phyloP scores from a whole-genome alignment of 2,329 filamentous ascomycete genomes.

The Xylariaceae sp. region DNA sequence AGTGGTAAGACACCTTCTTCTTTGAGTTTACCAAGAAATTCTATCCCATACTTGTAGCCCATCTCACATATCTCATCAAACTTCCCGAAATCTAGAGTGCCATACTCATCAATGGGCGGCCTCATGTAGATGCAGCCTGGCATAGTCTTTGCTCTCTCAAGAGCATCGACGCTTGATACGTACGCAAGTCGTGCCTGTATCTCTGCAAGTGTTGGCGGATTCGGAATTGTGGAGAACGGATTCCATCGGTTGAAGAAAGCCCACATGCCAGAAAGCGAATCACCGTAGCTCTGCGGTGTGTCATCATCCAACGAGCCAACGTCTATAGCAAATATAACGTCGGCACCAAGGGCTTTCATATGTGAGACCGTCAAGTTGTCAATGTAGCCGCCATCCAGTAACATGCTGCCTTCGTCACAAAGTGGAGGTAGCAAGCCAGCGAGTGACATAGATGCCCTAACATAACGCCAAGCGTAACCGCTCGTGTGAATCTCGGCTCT shows the following conservation, averaged over 20 bases:
- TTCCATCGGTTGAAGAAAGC: slow-evolving; percentile 96
- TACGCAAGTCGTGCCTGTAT: slow-evolving; percentile 95
- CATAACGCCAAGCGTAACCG: slow-evolving; percentile 96
- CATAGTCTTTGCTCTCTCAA: slow-evolving; percentile 88
- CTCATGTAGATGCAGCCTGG: slow-evolving; percentile 95
- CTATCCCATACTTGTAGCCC: slow-evolving; percentile 80
- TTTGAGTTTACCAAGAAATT: slow-evolving; percentile 71
- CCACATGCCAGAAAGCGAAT: slow-evolving; percentile 94
- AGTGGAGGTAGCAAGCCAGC: slow-evolving; percentile 88
- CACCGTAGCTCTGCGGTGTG: slow-evolving; percentile 86
- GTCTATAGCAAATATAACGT: slow-evolving; percentile 93
- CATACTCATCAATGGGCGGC: slow-evolving; percentile 88
- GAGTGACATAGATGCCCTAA: slow-evolving; percentile 93
- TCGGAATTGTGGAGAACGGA: slow-evolving; percentile 81
- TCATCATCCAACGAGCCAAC: slow-evolving; percentile 91
- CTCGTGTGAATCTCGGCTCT: slow-evolving; percentile 89
- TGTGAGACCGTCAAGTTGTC: slow-evolving; percentile 96
- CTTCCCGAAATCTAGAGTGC: slow-evolving; percentile 92
- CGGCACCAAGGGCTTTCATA: slow-evolving; percentile 91
- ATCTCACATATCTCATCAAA: slow-evolving; percentile 95
- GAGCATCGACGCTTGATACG: slow-evolving; percentile 87
- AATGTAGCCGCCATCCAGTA: slow-evolving; percentile 93
- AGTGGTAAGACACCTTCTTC: slow-evolving; percentile 72
- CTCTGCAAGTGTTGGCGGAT: slow-evolving; percentile 90
- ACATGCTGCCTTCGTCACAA: slow-evolving; percentile 95